phyloP scores from a whole-genome alignment of 495 filamentous ascomycete species.

The Evernia prunastri region DNA sequence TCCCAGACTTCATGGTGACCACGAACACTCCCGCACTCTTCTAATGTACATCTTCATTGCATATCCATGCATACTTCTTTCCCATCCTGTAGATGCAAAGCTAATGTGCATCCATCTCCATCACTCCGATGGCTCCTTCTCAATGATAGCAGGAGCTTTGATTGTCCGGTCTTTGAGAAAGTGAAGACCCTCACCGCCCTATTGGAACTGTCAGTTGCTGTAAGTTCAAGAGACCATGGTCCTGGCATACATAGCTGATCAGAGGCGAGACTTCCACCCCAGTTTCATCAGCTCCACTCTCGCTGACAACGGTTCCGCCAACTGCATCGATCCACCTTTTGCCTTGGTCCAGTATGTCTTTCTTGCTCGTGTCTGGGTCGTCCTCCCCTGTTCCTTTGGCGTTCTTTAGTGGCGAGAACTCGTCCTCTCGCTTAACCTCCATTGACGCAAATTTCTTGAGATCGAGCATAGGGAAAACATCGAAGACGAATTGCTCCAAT shows the following conservation, averaged over 20 bases:
- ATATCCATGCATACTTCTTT: not conserved
- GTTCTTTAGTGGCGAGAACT: conserved; percentile 98
- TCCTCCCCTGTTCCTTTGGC: conserved; percentile 85
- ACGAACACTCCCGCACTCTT: not conserved
- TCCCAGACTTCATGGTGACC: not conserved
- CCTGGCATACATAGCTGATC: conserved; percentile 79
- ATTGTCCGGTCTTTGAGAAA: conserved; percentile 68
- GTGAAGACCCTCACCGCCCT: conserved; percentile 89
- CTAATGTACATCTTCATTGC: not conserved
- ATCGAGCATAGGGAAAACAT: conserved; percentile 87
- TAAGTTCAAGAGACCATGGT: conserved; percentile 26
- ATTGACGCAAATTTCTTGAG: conserved; percentile 88
- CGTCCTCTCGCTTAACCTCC: conserved; percentile 94
- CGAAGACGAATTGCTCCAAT: conserved; percentile 98
- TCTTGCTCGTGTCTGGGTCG: conserved; percentile 84
- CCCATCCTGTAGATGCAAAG: not conserved
- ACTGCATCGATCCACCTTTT: conserved; percentile 73
- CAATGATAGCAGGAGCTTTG: conserved; percentile 67
- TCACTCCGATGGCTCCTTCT: conserved; percentile 48
- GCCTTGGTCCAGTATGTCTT: conserved; percentile 85
- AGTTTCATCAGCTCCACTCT: conserved; percentile 46
- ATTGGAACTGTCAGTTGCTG: conserved; percentile 32
- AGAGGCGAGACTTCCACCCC: conserved; percentile 91
- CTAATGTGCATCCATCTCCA: not conserved
- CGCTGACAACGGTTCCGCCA: conserved; percentile 70